Conservation (phyloP, 495 filamentous ascomycete species). For the Hamigera avellanea region DNA sequence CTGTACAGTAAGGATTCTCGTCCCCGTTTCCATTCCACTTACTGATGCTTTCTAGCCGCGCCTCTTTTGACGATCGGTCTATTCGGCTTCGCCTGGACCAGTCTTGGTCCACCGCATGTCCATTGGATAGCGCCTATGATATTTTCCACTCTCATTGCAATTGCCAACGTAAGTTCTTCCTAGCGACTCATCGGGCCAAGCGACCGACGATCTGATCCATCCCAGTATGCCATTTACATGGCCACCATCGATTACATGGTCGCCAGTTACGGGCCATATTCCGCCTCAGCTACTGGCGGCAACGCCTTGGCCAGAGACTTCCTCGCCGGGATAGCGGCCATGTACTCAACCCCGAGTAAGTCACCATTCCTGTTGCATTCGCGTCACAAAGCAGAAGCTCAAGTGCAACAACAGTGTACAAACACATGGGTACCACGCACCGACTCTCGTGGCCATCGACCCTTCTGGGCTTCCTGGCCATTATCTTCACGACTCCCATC, state of each 20-base stretch:
- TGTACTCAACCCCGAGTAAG: conserved; percentile 21
- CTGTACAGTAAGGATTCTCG: conserved; percentile 30
- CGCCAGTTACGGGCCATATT: conserved; percentile 57
- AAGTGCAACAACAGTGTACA: conserved; percentile 10
- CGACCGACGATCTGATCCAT: too few relatives aligned
- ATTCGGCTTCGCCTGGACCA: conserved; percentile 51
- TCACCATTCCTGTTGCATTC: neutral
- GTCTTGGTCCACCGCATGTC: conserved; percentile 35
- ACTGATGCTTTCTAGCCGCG: conserved; percentile 5
- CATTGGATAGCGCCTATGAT: conserved; percentile 50
- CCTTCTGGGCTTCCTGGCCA: conserved; percentile 28
- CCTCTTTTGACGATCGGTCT: conserved; percentile 50
- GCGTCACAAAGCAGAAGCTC: neutral
- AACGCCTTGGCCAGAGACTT: conserved; percentile 37
- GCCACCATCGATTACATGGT: conserved; percentile 18
- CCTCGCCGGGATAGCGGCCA: conserved; percentile 22
- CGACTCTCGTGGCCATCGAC: conserved; percentile 32
- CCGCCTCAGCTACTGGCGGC: conserved; percentile 59
- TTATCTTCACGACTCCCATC: conserved; percentile 32
- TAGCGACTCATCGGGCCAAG: too few relatives aligned
- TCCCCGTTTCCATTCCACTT: neutral
- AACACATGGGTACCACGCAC: conserved; percentile 18
- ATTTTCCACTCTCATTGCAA: conserved; percentile 43
- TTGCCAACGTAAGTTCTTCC: conserved; percentile 30
- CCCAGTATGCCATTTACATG: conserved; percentile 5